Base-by-base conservation (phyloP, 257 asterid genomes). In the Plantago major region DNA sequence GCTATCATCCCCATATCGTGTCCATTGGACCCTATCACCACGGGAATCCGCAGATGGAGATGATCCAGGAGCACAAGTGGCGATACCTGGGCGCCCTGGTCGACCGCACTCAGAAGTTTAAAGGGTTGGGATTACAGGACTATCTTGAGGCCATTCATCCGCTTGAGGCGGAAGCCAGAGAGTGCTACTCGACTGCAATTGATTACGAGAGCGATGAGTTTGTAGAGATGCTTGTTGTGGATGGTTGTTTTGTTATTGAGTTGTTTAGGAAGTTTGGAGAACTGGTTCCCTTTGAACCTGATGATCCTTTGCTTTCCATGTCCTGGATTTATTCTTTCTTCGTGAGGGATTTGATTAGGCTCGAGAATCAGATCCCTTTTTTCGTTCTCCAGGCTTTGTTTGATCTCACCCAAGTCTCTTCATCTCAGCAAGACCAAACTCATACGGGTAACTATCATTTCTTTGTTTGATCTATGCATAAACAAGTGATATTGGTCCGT, bases 1-100 rank as follows among this genome's bases (percentile, higher is more conserved):
- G 72, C 65, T 88, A 91, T 51, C 74, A 75, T 40, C 98, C 98
- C 6, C 83, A 75, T 37, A 71, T 88, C 4, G 81, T 84, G 60
- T 91, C 98, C 11, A 67, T 91, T 37, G 98, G 98, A 4, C 98
- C 98, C 8, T 91, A 71, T 78, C 98, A 91, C 75, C 93, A 77
- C 63, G 90, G 88, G 60, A 79, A 81, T 1, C 74, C 81, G 8
- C 78, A 74, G 33, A 81, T 88, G 16, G 54, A 48, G 53, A 84
- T 88, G 96, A 84, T 91, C 69, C 82, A 91, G 44, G 98, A 88
- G 64, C 96, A 91, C 65, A 91, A 91, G 55, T 91, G 98, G 98
- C 66, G 98, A 28, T 84, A 86, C 62, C 59, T 91, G 58, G 88
- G 86, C 7, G 53, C 68, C 19, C 72, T 91, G 13, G 38, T 86